A percentile compares a stretch with the other conserved stretches of the same genome.
Evolutionary conservation across 2,329 filamentous ascomycete species (phyloP).

Genomic region (Cladosporium halotolerans): DNA sequence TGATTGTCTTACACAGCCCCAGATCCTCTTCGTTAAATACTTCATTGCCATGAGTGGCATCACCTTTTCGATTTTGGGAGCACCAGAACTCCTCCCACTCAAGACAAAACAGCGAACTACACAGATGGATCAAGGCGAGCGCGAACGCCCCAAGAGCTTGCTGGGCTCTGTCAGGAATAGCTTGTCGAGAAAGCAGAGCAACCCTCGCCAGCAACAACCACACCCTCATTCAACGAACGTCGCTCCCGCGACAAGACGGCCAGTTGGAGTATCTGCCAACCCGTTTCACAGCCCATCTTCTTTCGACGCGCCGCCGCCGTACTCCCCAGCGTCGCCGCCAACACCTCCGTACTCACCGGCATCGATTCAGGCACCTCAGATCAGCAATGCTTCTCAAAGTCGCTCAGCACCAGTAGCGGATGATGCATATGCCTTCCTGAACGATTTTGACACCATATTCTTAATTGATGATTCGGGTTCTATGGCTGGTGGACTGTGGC

Average conservation of each 20-base stretch:
- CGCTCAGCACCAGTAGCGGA: constrained; percentile 39
- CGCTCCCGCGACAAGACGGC: neutral
- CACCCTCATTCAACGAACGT: neutral
- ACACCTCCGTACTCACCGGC: constrained; percentile 22
- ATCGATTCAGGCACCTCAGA: neutral
- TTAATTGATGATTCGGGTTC: constrained; percentile 87
- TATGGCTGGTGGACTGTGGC: constrained; percentile 74
- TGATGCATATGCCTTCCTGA: constrained; percentile 69
- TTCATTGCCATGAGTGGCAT: too few species aligned
- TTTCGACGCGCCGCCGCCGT: constrained; percentile 31
- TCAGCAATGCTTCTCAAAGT: neutral
- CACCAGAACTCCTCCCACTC: too few species aligned
- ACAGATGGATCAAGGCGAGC: neutral
- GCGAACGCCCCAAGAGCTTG: neutral
- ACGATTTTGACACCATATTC: constrained; percentile 78
- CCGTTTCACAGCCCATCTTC: neutral
- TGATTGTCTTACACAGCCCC: too few species aligned
- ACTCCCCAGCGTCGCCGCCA: constrained; percentile 39
- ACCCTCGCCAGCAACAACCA: neutral
- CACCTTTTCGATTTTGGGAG: too few species aligned
- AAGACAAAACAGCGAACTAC: neutral
- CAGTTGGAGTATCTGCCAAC: neutral
- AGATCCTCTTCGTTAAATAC: too few species aligned
- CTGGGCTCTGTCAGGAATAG: neutral
- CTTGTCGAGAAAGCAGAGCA: neutral